phyloP scores from a whole-genome alignment of 345 rosid genomes.

The Viola odorata region DNA sequence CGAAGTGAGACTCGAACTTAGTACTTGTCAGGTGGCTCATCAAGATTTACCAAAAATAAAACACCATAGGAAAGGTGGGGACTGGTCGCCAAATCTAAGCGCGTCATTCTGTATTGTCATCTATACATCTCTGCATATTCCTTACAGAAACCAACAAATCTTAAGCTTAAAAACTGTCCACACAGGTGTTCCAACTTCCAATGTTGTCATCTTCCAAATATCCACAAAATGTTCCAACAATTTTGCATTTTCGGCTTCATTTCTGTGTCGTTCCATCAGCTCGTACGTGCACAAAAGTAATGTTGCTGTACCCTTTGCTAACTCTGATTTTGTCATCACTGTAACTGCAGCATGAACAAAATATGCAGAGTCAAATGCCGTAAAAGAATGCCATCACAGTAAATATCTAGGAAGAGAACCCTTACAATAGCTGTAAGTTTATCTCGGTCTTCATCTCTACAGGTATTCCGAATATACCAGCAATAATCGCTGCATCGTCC shows the following conservation, averaged over 20 bases:
- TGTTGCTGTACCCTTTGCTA: constrained; percentile 55
- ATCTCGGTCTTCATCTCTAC: constrained; percentile 61
- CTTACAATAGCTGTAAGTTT: constrained; percentile 62
- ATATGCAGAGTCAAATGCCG: neutral
- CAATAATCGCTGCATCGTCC: constrained; percentile 85
- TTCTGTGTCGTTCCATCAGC: constrained; percentile 20
- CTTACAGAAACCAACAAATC: too few relatives aligned
- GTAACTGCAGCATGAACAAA: constrained; percentile 44
- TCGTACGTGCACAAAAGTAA: constrained; percentile 56
- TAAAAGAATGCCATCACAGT: neutral
- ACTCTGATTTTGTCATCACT: constrained; percentile 71
- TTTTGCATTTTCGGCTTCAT: neutral
- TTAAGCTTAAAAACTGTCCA: too few relatives aligned
- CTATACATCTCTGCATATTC: too few relatives aligned
- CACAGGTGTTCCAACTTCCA: too few relatives aligned
- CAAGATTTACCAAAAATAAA: too few relatives aligned
- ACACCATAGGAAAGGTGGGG: too few relatives aligned
- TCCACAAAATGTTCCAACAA: too few relatives aligned
- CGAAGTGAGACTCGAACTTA: too few relatives aligned
- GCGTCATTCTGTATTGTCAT: too few relatives aligned
- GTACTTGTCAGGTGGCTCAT: too few relatives aligned
- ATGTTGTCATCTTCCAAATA: too few relatives aligned
- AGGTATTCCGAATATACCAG: constrained; percentile 70
- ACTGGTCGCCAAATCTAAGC: too few relatives aligned
- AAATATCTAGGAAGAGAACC: neutral